phyloP scores from a whole-genome alignment of 169 alveolate genomes.

The Eimeria falciformis region DNA sequence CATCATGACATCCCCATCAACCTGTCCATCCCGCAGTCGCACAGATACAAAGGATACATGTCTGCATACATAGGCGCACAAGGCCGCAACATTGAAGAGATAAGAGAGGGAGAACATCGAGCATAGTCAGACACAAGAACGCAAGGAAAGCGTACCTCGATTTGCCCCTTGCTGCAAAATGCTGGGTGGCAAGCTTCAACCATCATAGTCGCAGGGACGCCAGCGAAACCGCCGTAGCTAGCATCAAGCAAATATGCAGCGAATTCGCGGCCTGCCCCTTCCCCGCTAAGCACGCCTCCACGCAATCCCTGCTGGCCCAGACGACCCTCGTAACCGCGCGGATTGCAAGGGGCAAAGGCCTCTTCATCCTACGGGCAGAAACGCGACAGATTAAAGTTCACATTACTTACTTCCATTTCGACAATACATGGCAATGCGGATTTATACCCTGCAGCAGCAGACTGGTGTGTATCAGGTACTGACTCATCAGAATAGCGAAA shows the following conservation, averaged over 20 bases:
- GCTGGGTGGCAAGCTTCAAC: conserved; percentile 97
- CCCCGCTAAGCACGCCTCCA: conserved; percentile 97
- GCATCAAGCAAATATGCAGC: conserved; percentile 98
- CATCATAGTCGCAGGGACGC: conserved; percentile 98
- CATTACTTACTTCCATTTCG: not conserved
- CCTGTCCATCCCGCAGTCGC: conserved; percentile 25
- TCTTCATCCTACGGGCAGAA: conserved; percentile 94
- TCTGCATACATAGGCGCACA: not conserved
- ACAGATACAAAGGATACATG: conserved; percentile 13
- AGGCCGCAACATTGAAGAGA: not conserved
- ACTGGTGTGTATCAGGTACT: not conserved
- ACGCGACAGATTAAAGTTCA: not conserved
- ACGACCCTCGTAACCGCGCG: conserved; percentile 96
- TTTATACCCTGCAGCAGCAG: not conserved
- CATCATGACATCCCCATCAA: conserved; percentile 58
- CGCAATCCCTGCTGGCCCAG: conserved; percentile 94
- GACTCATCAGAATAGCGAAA: too few relatives aligned
- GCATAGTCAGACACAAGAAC: not conserved
- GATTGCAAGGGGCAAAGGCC: conserved; percentile 98
- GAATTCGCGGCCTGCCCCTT: conserved; percentile 98
- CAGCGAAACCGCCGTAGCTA: conserved; percentile 84
- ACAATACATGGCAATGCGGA: not conserved
- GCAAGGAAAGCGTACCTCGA: conserved; percentile 21
- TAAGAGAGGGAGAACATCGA: not conserved
- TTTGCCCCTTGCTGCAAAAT: conserved; percentile 88